phyloP scores from a whole-genome alignment of 129 eudicot species.

The Flaveria robusta region DNA sequence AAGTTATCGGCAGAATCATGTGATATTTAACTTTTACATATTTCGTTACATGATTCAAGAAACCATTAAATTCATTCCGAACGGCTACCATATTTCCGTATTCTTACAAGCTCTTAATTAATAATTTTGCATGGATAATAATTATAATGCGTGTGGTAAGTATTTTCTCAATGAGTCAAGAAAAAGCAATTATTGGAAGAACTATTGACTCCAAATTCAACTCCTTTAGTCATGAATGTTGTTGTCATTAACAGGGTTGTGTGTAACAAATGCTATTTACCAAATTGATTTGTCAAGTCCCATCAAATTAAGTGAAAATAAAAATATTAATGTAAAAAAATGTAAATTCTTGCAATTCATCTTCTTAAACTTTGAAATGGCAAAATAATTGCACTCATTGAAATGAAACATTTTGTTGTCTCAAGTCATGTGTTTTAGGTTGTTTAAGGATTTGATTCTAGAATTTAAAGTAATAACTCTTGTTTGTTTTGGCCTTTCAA shows the following conservation, averaged over 20 bases:
- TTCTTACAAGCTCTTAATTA: too few species aligned
- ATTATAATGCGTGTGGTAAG: neutral
- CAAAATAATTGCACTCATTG: neutral
- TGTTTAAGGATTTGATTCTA: too few species aligned
- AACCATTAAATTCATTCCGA: too few species aligned
- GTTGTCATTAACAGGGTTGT: conserved; percentile 6
- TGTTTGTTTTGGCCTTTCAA: too few species aligned
- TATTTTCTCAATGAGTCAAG: neutral
- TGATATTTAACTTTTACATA: too few species aligned
- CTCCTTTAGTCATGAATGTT: neutral
- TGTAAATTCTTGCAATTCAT: too few species aligned
- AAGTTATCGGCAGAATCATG: too few species aligned
- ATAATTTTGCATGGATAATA: too few species aligned
- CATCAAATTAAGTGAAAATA: neutral
- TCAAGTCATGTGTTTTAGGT: neutral
- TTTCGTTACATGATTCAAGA: too few species aligned
- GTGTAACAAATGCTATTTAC: neutral
- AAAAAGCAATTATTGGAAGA: neutral
- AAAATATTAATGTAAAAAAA: neutral
- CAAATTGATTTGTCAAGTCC: neutral
- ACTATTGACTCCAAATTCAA: neutral
- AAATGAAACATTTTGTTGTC: neutral
- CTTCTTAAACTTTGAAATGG: neutral
- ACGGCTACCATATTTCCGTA: too few species aligned
- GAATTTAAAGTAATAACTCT: too few species aligned